Evolutionary conservation across 441 rosid species (phyloP), one percentile per base, ranked within the genome.

Genomic region (Aquilaria agallochum): DNA sequence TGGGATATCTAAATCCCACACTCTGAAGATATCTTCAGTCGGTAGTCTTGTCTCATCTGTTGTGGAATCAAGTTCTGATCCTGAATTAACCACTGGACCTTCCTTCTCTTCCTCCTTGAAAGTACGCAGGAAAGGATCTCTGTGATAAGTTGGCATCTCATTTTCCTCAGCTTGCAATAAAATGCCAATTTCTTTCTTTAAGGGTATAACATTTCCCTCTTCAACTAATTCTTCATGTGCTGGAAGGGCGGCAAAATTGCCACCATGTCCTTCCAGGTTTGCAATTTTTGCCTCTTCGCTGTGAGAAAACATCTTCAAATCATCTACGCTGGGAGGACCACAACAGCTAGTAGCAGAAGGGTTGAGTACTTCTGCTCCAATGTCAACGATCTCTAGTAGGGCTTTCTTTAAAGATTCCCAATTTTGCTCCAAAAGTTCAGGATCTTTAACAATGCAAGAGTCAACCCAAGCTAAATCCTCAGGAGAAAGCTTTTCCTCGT

Each of bases 391-490:
- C 68, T 81, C 90, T 3, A 79, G 66, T 66, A 88, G 70, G 44
- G 87, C 85, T 63, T 87, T 91, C 70, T 78, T 83, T 45, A 88
- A 55, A 58, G 78, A 76, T 62, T 60, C 74, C 95, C 87, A 87
- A 34, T 71, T 69, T 20, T 59, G 69, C 27, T 81, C 83, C 32
- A 77, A 72, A 67, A 67, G 57, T 42, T 87, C 92, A 44, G 78
- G 72, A 62, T 80, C 86, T 48, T 68, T 70, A 62, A 76, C 62
- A 60, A 87, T 76, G 71, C 96, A 94, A 50, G 96, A 94, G 77
- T 94, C 90, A 45, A 78, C 85, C 98, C 97, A 94, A 14, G 89
- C 86, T 62, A 78, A 20, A 65, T 79, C 86, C 66, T 88, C 97
- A 33, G 75, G 63, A 9, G 89, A 88, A 73, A 79, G 78, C 40